Percentiles rank a stretch among this genome's conserved stretches.
phyloP scores from a whole-genome alignment of 257 asterid genomes.

The Craterostigma plantagineum region DNA sequence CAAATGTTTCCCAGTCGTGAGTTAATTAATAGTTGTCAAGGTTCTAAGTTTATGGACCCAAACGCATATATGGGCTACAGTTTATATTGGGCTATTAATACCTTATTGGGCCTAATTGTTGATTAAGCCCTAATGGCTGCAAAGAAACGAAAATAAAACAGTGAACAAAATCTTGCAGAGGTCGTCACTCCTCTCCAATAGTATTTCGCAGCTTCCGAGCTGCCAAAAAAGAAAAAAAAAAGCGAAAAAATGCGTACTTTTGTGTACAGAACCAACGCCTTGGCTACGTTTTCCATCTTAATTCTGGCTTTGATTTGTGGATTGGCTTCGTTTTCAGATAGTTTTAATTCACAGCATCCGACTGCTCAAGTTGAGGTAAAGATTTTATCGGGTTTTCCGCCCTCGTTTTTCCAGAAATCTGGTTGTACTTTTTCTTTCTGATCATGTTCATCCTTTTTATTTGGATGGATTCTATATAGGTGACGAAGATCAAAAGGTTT shows the following conservation, averaged over 20 bases:
- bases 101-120: too few species aligned
- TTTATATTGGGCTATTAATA: too few species aligned
- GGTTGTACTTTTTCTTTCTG: background rate
- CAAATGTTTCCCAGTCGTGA: too few species aligned
- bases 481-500: constrained; percentile 68
- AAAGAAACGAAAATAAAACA: too few species aligned
- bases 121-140: too few species aligned
- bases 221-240: too few species aligned
- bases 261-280: constrained; percentile 66
- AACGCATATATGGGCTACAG: too few species aligned
- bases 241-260: constrained; percentile 39
- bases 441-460: constrained; percentile 1
- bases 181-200: too few species aligned
- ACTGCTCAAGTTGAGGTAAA: constrained; percentile 53
- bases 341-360: constrained; percentile 54
- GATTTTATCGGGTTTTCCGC: background rate
- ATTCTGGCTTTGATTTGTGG: constrained; percentile 80
- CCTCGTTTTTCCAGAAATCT: background rate
- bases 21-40: too few species aligned
- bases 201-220: background rate
- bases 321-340: constrained; percentile 73
- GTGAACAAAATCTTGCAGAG: too few species aligned
- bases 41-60: too few species aligned
- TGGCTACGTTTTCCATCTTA: constrained; percentile 57
- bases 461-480: constrained; percentile 18